Conservation (phyloP, 768 basidiomycete species). For the Russula earlei region DNA sequence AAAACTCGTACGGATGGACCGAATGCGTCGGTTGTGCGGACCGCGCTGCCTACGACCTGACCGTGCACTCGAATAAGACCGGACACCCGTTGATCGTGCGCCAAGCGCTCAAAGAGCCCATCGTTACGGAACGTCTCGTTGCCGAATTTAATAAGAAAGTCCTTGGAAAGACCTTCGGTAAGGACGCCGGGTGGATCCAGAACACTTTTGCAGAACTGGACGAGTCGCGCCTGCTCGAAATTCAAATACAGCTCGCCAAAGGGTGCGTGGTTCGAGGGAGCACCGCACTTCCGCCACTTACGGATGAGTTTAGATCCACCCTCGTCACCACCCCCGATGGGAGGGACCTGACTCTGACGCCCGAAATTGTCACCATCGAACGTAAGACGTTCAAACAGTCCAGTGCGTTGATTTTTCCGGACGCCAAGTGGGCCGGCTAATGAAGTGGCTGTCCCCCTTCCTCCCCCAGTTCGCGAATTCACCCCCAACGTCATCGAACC, state of each 20-base stretch:
- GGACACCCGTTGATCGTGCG: slow-evolving; percentile 80
- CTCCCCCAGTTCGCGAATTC: slow-evolving; percentile 73
- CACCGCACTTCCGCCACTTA: slow-evolving; percentile 9
- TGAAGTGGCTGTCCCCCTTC: slow-evolving; percentile 17
- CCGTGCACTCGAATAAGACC: slow-evolving; percentile 79
- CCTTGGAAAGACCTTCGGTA: slow-evolving; percentile 83
- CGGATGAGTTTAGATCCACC: slow-evolving; percentile 37
- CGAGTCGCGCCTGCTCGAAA: slow-evolving; percentile 50
- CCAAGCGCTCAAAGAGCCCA: slow-evolving; percentile 76
- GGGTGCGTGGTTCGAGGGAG: slow-evolving; percentile 42
- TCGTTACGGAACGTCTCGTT: slow-evolving; percentile 70
- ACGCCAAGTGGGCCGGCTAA: slow-evolving; percentile 12
- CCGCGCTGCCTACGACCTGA: slow-evolving; percentile 92
- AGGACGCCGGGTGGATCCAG: slow-evolving; percentile 61
- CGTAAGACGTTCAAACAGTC: slow-evolving; percentile 82
- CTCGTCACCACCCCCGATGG: slow-evolving; percentile 49
- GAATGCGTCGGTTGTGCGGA: slow-evolving; percentile 99
- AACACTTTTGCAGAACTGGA: slow-evolving; percentile 56
- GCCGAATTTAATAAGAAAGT: slow-evolving; percentile 80
- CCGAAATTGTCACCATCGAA: slow-evolving; percentile 68
- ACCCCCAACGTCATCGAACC: slow-evolving; percentile 98
- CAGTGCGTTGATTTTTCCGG: slow-evolving; percentile 36
- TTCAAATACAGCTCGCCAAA: slow-evolving; percentile 64
- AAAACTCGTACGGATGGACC: slow-evolving; percentile 88
- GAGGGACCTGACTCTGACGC: slow-evolving; percentile 58